Evolutionary conservation across 176 grass and related monocot species (phyloP), one percentile per base, ranked within the genome.

Genomic region (Chloris gayana): DNA sequence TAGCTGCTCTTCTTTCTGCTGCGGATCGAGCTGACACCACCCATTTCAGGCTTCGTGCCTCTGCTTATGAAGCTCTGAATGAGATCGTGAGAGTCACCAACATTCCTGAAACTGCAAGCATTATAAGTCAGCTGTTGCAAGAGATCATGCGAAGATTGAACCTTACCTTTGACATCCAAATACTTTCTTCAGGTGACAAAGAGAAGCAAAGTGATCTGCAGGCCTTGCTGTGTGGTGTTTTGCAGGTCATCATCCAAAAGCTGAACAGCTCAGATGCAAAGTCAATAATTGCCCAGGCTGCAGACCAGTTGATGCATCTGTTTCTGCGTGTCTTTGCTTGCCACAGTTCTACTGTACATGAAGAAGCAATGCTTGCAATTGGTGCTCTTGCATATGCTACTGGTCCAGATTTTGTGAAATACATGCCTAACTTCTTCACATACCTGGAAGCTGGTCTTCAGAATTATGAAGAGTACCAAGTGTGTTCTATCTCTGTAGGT

Each of bases 181-280:
- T 90, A 67, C 69, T 82, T 78, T 94, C 94, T 29, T 92, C 89
- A 14, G 76, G 84, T 68, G 94, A 97, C 59, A 86, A 82, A 57
- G 85, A 86, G 77, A 97, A 94, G 47, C 91, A 94, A 85, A 86
- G 89, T 11, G 89, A 97, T 56, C 58, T 97, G 49, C 94, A 97
- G 82, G 94, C 94, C 51, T 83, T 97, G 74, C 69, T 97, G 8
- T 97, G 91, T 82, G 91, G 89, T 78, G 94, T 88, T 34, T 75
- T 94, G 79, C 94, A 97, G 80, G 94, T 97, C 21, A 94, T 97
- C 67, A 85, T 97, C 63, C 94, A 97, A 81, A 97, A 94, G 83
- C 62, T 97, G 56, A 93, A 85, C 70, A 89, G 75, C 70, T 86
- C 89, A 35, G 89, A 92, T 83, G 91, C 87, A 12, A 94, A 92